Conservation (phyloP, 2,329 filamentous ascomycete genomes). For the Claviceps pazoutovae region DNA sequence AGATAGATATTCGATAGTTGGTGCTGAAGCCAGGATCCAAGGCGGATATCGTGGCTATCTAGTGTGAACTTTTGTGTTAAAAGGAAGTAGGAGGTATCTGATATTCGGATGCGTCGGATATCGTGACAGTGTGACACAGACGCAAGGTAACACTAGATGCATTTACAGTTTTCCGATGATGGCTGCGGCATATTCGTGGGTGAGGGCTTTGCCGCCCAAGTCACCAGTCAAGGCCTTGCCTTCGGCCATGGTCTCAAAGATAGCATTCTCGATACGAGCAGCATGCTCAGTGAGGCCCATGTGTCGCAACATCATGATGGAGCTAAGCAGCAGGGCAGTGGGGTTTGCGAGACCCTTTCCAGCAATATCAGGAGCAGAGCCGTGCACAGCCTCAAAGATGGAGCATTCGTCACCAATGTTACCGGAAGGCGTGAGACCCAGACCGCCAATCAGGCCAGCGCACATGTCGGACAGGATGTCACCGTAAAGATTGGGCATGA, state of each 20-base stretch:
- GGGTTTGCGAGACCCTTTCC: conserved; percentile 95
- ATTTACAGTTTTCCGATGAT: conserved; percentile 61
- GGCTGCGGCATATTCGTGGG: conserved; percentile 79
- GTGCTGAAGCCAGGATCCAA: neutral
- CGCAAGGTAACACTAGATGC: neutral
- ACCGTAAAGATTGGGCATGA: conserved; percentile 97
- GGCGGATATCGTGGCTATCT: neutral
- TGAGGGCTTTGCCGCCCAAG: conserved; percentile 92
- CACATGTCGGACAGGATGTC: conserved; percentile 99
- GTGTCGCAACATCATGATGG: conserved; percentile 99
- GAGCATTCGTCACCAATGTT: conserved; percentile 99
- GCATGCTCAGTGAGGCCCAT: conserved; percentile 85
- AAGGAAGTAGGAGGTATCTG: conserved; percentile 2
- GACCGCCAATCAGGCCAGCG: conserved; percentile 92
- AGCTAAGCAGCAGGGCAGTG: conserved; percentile 84
- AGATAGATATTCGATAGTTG: conserved; percentile 1
- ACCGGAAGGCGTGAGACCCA: conserved; percentile 90
- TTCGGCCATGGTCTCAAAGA: conserved; percentile 88
- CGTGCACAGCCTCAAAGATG: conserved; percentile 99
- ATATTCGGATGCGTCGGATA: neutral
- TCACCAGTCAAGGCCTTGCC: conserved; percentile 95
- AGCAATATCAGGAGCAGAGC: conserved; percentile 90
- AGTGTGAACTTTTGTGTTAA: neutral
- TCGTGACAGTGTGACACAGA: neutral
- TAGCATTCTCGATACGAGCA: conserved; percentile 78